Conservation (phyloP, 1,284 basidiomycete species). For the Austroboletus novae-zelandiae region DNA sequence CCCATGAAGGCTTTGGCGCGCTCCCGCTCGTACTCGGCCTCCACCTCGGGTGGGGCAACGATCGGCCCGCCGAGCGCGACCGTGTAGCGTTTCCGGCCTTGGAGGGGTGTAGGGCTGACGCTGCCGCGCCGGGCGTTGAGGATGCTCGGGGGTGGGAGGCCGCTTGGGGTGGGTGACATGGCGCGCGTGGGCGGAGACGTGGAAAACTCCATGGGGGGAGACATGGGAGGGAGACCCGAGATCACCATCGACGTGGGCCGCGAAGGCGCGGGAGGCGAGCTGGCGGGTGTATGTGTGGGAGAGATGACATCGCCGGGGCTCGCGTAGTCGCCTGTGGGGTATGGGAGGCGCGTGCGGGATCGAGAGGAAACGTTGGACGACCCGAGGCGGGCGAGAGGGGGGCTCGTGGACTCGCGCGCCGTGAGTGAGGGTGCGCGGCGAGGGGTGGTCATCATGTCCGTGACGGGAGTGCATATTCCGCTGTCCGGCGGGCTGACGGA, state of each 20-base stretch:
- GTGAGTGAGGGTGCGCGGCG: slow-evolving; percentile 37
- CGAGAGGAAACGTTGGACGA: slow-evolving; percentile 24
- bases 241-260: slow-evolving; percentile 30
- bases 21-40: slow-evolving; percentile 33
- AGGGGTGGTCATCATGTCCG: slow-evolving; percentile 33
- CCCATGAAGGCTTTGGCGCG: slow-evolving; percentile 27
- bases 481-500: slow-evolving; percentile 20
- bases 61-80: slow-evolving; percentile 75
- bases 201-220: slow-evolving; percentile 23
- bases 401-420: slow-evolving; percentile 61
- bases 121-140: slow-evolving; percentile 42
- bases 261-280: slow-evolving; percentile 44
- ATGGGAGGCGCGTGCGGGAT: slow-evolving; percentile 61
- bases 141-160: slow-evolving; percentile 35
- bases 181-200: slow-evolving; percentile 24
- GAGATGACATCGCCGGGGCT: slow-evolving; percentile 44
- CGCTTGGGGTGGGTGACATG: slow-evolving; percentile 24
- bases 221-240: slow-evolving; percentile 29
- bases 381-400: slow-evolving; percentile 47
- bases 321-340: slow-evolving; percentile 77
- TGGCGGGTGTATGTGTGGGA: slow-evolving; percentile 56
- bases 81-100: slow-evolving; percentile 67
- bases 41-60: slow-evolving; percentile 43
- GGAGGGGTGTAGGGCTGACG: slow-evolving; percentile 63
- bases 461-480: slow-evolving; percentile 14